Evolutionary conservation across 306 rosid genomes (phyloP).

Genomic region (Castanopsis chinensis): DNA sequence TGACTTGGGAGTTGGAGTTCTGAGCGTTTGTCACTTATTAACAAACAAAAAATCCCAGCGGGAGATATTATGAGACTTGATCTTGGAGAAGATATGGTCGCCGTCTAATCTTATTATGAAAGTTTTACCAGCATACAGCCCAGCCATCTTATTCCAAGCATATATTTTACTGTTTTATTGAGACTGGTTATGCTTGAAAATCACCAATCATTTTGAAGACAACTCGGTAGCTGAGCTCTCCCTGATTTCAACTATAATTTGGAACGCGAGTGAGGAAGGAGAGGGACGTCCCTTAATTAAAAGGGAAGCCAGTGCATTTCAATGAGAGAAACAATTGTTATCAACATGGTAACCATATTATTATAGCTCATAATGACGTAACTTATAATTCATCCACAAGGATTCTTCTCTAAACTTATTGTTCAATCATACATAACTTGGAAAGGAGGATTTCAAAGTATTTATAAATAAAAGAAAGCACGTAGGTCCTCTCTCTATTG

Average conservation of each 20-base stretch:
- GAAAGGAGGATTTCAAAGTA: slow-evolving; percentile 12
- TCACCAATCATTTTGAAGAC: background rate
- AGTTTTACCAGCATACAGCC: background rate
- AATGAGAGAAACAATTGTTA: background rate
- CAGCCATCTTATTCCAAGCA: background rate
- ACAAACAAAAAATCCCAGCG: too few species aligned
- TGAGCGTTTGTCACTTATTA: too few species aligned
- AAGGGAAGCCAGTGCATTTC: background rate
- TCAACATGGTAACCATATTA: background rate
- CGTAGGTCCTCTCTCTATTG: background rate
- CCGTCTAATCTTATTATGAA: too few species aligned
- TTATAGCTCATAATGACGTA: background rate
- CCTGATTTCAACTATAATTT: background rate
- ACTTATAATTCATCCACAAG: background rate
- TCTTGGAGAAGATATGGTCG: too few species aligned
- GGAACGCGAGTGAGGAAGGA: background rate
- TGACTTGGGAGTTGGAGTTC: too few species aligned
- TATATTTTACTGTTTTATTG: background rate
- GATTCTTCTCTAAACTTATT: background rate
- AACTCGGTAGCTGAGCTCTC: background rate
- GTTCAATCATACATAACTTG: slow-evolving; percentile 13
- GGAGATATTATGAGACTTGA: too few species aligned
- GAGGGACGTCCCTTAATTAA: background rate
- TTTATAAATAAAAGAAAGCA: slow-evolving; percentile 6
- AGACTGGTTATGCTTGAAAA: background rate